Conservation (phyloP, 139 green algal species). For the Pseudopediastrum boryanum region DNA sequence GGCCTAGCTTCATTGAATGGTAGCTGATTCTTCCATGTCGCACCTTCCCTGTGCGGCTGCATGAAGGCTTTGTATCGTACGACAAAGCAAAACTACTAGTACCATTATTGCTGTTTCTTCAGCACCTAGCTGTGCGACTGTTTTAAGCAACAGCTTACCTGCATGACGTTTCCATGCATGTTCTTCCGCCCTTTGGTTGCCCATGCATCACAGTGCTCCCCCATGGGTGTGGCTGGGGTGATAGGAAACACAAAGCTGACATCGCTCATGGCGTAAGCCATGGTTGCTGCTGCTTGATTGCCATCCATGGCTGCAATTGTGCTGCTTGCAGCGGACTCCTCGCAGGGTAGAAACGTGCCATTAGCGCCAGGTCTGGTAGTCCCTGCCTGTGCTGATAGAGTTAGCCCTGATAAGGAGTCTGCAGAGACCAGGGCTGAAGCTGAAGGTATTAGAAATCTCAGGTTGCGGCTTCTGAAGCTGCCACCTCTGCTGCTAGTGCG, state of each 20-base stretch:
- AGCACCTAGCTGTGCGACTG: not conserved
- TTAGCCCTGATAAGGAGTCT: too few relatives aligned
- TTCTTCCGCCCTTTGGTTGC: constrained; percentile 45
- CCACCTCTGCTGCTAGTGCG: too few relatives aligned
- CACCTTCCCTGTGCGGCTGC: not conserved
- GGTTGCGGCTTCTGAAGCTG: too few relatives aligned
- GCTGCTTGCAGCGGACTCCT: too few relatives aligned
- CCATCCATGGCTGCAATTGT: constrained; percentile 56
- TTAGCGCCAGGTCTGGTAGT: too few relatives aligned
- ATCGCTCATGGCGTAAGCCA: constrained; percentile 56
- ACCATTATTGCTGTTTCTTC: not conserved
- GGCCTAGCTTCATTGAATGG: too few relatives aligned
- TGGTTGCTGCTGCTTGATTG: constrained; percentile 49
- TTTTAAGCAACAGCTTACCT: constrained; percentile 19
- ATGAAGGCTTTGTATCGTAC: not conserved
- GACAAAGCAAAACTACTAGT: not conserved
- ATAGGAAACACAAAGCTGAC: constrained; percentile 67
- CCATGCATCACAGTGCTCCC: constrained; percentile 54
- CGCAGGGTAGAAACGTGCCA: too few relatives aligned
- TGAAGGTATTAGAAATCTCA: too few relatives aligned
- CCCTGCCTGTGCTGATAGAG: too few relatives aligned
- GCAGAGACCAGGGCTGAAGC: too few relatives aligned
- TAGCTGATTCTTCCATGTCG: too few relatives aligned
- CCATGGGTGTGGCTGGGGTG: constrained; percentile 59
- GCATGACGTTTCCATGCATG: constrained; percentile 54